Conservation (phyloP, 2,329 filamentous ascomycete genomes). For the Lachnellula arida region DNA sequence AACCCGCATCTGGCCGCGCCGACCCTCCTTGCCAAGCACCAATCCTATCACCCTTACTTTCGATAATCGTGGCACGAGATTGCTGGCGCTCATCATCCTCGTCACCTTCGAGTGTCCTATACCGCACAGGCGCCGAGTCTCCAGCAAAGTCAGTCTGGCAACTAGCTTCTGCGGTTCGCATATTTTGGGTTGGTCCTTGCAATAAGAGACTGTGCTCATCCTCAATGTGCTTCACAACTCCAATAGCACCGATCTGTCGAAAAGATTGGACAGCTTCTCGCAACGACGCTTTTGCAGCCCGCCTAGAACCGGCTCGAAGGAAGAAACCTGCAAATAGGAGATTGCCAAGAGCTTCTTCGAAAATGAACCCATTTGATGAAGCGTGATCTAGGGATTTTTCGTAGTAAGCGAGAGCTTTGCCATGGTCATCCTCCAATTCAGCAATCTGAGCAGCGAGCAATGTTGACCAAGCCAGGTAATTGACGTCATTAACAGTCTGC, state of each 20-base stretch:
- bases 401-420: slow-evolving; percentile 57
- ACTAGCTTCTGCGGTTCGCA: slow-evolving; percentile 55
- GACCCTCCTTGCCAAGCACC: slow-evolving; percentile 57
- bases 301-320: slow-evolving; percentile 56
- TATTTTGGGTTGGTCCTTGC: slow-evolving; percentile 54
- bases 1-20: slow-evolving; percentile 53
- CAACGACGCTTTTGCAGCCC: slow-evolving; percentile 65
- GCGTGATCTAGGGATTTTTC: slow-evolving; percentile 70
- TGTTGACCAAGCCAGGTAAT: slow-evolving; percentile 66
- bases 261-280: slow-evolving; percentile 65
- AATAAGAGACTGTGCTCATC: slow-evolving; percentile 64
- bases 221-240: slow-evolving; percentile 63
- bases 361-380: slow-evolving; percentile 58
- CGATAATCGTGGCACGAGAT: slow-evolving; percentile 34
- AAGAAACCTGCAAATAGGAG: slow-evolving; percentile 71
- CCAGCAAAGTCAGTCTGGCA: slow-evolving; percentile 68
- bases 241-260: slow-evolving; percentile 62
- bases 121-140: slow-evolving; percentile 50
- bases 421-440: slow-evolving; percentile 56
- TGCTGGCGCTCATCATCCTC: slow-evolving; percentile 35
- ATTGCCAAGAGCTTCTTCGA: slow-evolving; percentile 70
- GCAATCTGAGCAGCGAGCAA: slow-evolving; percentile 64
- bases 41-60: slow-evolving; percentile 53
- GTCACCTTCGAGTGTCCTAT: slow-evolving; percentile 42
- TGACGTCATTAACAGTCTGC: slow-evolving; percentile 60